Evolutionary conservation across 2,329 filamentous ascomycete genomes (phyloP).

Genomic region (Nigrospora sphaerica): DNA sequence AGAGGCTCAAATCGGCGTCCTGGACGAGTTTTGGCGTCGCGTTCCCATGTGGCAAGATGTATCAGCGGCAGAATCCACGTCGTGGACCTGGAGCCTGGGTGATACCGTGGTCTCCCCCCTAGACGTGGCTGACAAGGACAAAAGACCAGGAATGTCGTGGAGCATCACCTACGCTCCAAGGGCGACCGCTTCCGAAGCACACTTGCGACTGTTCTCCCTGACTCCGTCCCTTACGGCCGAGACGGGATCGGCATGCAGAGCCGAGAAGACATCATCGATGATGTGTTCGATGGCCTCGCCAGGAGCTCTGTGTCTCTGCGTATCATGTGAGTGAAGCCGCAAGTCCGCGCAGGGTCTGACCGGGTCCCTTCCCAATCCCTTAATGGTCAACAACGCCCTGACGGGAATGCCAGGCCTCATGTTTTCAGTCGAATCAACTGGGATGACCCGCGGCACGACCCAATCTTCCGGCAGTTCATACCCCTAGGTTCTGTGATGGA

Average conservation of each 20-base stretch:
- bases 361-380: background rate
- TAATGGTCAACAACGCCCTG: constrained; percentile 1
- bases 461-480: constrained; percentile 54
- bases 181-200: constrained; percentile 37
- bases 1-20: too few species aligned
- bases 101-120: background rate
- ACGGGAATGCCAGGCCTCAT: constrained; percentile 37
- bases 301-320: constrained; percentile 53
- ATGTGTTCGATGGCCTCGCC: constrained; percentile 45
- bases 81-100: constrained; percentile 45
- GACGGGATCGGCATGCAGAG: constrained; percentile 28
- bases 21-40: constrained; percentile 42
- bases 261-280: constrained; percentile 44
- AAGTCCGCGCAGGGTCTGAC: too few species aligned
- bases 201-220: constrained; percentile 41
- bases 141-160: constrained; percentile 42
- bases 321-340: constrained; percentile 34
- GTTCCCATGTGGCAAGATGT: constrained; percentile 43
- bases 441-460: constrained; percentile 50
- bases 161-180: constrained; percentile 24
- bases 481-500: constrained; percentile 45
- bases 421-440: constrained; percentile 53
- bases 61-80: constrained; percentile 39
- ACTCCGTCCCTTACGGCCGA: constrained; percentile 33
- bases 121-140: constrained; percentile 4